A percentile compares a stretch with the other conserved stretches of the same genome.
Evolutionary conservation across 2,329 filamentous ascomycete species (phyloP).

Genomic region (Arthrobotrys megalospora): DNA sequence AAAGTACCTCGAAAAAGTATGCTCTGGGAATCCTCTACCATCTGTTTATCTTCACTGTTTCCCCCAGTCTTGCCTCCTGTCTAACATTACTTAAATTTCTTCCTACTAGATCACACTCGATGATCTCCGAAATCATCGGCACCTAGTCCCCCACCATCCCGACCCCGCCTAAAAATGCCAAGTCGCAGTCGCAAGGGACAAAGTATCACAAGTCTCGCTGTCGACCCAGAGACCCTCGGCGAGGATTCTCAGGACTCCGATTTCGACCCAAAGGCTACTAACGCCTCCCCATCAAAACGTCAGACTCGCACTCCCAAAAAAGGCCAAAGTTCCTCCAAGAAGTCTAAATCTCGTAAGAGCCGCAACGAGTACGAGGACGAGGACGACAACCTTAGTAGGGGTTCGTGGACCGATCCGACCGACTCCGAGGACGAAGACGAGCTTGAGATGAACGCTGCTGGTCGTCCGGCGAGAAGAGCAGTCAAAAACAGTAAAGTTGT

Average conservation of each 20-base stretch:
- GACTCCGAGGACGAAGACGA: constrained; percentile 53
- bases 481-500: constrained; percentile 45
- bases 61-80: neutral
- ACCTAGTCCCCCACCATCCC: constrained; percentile 20
- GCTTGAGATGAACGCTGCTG: constrained; percentile 62
- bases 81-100: neutral
- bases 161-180: constrained; percentile 44
- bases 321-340: constrained; percentile 40
- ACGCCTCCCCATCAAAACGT: constrained; percentile 53
- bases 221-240: constrained; percentile 56
- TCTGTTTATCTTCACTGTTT: neutral
- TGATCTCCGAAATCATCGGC: constrained; percentile 47
- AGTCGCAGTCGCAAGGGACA: constrained; percentile 56
- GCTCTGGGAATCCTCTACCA: neutral
- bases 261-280: constrained; percentile 53
- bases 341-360: constrained; percentile 34
- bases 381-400: constrained; percentile 50
- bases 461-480: constrained; percentile 61
- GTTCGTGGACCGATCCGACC: constrained; percentile 38
- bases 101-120: constrained; percentile 53
- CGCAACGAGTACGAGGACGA: constrained; percentile 60
- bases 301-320: constrained; percentile 47
- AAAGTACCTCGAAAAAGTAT: neutral
- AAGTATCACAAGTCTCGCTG: constrained; percentile 58
- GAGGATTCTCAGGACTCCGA: constrained; percentile 58